phyloP scores from a whole-genome alignment of 768 basidiomycete species.

The Tulasnella calospora region DNA sequence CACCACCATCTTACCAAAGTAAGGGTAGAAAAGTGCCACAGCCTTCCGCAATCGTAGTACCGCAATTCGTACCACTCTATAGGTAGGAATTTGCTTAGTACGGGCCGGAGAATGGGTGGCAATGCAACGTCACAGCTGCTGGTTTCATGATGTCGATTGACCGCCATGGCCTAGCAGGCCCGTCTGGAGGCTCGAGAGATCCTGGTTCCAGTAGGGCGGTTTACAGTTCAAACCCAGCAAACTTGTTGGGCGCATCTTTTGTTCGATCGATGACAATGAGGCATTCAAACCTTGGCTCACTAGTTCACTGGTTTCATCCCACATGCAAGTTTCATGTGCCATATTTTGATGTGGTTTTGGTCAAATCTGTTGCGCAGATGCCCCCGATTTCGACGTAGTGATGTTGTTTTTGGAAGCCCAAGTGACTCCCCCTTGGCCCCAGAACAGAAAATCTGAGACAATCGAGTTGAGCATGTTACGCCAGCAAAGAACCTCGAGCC shows the following conservation, averaged over 20 bases:
- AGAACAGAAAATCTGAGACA: not conserved
- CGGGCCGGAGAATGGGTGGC: not conserved
- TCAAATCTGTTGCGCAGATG: not conserved
- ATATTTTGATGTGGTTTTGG: too few species aligned
- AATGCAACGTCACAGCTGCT: not conserved
- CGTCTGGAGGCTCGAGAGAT: not conserved
- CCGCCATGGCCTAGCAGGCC: not conserved
- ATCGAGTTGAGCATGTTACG: not conserved
- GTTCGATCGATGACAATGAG: not conserved
- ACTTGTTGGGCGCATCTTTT: not conserved
- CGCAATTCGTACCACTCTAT: not conserved
- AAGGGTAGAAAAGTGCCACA: not conserved
- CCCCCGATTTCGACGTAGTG: not conserved
- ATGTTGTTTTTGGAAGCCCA: not conserved
- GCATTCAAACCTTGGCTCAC: not conserved
- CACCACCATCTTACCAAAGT: too few species aligned
- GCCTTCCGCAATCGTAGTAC: not conserved
- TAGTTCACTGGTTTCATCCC: not conserved
- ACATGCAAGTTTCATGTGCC: too few species aligned
- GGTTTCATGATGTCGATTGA: too few species aligned
- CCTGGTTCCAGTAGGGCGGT: not conserved
- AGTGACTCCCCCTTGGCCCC: not conserved
- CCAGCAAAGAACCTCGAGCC: not conserved
- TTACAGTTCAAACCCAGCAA: not conserved
- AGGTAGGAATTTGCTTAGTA: not conserved